Evolutionary conservation across 495 filamentous ascomycete genomes (phyloP).

Genomic region (Hypoxylon fuscum): DNA sequence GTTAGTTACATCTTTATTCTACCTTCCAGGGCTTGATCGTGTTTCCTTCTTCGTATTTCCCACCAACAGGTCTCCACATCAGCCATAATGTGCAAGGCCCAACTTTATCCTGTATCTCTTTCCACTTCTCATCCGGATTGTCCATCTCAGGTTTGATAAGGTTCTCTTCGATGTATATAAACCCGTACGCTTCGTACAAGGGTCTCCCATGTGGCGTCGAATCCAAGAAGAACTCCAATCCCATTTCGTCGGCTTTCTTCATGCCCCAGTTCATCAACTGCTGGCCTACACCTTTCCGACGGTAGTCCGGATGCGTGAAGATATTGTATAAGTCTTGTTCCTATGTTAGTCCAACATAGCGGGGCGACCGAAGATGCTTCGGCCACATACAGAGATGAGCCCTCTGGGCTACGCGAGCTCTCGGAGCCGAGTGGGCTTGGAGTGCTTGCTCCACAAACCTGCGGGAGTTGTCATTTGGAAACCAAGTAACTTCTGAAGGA

Average conservation of each 20-base stretch:
- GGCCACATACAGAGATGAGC: conserved; percentile 43
- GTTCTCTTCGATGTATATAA: conserved; percentile 37
- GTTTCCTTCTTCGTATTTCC: conserved; percentile 39
- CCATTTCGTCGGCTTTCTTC: conserved; percentile 46
- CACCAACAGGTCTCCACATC: conserved; percentile 47
- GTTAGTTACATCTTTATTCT: too few species aligned
- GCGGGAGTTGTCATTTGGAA: conserved; percentile 42
- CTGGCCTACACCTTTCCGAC: conserved; percentile 43
- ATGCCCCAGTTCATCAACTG: conserved; percentile 51
- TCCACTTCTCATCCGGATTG: conserved; percentile 45
- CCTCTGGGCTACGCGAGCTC: conserved; percentile 35
- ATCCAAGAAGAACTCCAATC: conserved; percentile 48
- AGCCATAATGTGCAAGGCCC: conserved; percentile 38
- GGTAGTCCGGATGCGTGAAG: conserved; percentile 46
- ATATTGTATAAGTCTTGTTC: conserved; percentile 38
- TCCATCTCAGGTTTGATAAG: conserved; percentile 34
- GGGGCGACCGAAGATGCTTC: too few species aligned
- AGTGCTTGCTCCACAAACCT: conserved; percentile 37
- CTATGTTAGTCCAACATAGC: too few species aligned
- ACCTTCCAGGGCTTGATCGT: conserved; percentile 29
- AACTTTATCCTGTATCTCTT: conserved; percentile 40
- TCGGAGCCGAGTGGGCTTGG: conserved; percentile 19
- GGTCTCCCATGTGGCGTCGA: conserved; percentile 38
- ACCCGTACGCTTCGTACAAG: conserved; percentile 49
- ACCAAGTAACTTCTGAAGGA: conserved; percentile 42